Evolutionary conservation across 169 alveolate species (phyloP).

Genomic region (Plasmodium knowlesi): DNA sequence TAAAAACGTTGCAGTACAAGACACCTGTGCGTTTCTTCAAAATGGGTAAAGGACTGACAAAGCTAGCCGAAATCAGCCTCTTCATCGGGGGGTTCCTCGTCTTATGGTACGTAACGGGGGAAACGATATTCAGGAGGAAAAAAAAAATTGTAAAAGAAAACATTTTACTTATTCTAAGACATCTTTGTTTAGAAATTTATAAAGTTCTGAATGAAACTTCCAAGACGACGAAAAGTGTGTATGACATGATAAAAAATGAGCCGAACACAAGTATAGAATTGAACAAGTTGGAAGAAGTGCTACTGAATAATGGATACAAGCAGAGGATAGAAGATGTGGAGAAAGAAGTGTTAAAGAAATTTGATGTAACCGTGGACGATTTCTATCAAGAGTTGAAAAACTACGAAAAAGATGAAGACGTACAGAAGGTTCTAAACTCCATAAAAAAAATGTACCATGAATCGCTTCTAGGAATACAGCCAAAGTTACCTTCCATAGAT

Average conservation of each 20-base stretch:
- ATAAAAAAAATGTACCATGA: constrained; percentile 69
- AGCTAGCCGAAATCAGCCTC: constrained; percentile 13
- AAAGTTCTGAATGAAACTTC: constrained; percentile 40
- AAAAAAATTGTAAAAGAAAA: constrained; percentile 49
- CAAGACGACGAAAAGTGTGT: constrained; percentile 45
- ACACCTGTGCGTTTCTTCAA: not conserved
- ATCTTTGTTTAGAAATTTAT: constrained; percentile 42
- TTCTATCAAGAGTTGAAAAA: constrained; percentile 61
- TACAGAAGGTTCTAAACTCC: constrained; percentile 40
- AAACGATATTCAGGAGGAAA: constrained; percentile 19
- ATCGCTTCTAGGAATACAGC: constrained; percentile 45
- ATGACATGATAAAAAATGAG: constrained; percentile 52
- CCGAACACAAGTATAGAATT: constrained; percentile 48
- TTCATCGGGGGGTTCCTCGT: constrained; percentile 49
- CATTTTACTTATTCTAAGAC: constrained; percentile 36
- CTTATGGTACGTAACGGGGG: constrained; percentile 65
- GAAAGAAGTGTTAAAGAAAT: constrained; percentile 50
- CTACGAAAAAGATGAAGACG: constrained; percentile 53
- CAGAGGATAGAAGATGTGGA: constrained; percentile 64
- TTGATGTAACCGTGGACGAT: constrained; percentile 56
- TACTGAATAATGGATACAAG: constrained; percentile 51
- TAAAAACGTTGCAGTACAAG: not conserved
- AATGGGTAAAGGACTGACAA: constrained; percentile 24
- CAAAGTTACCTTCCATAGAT: constrained; percentile 63
- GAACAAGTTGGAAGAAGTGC: constrained; percentile 58